Base-by-base conservation (phyloP, 2,329 filamentous ascomycete genomes). In the Chrysoporthe cubensis region DNA sequence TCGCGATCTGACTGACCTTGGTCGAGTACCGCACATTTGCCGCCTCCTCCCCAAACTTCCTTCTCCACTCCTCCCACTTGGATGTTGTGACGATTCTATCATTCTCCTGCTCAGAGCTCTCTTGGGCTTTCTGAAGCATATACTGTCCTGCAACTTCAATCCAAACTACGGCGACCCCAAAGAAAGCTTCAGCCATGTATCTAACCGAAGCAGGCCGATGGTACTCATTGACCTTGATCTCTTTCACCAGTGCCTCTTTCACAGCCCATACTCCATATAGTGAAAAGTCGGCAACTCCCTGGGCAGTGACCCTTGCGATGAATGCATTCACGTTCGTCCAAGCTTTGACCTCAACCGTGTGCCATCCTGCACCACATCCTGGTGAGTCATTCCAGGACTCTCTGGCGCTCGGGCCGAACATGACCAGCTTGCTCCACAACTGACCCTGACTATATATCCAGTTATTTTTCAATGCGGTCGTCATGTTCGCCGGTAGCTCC, bases 361-460 rank as follows among this genome's bases (percentile, higher is more conserved):
- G 54, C 71, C 71, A 73, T 2, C 69, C 72, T 4, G 69, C 68
- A 42, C 64, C 69, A 57, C 64, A 69, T 1, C 71, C 71, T 52
- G 58, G 65, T 11, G 8, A 40, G 62, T 73, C 70, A 59, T 71
- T 73, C 71, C 71, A 71, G 1, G 21, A 7, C 62, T 73, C 72
- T 43, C 69, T 46, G 16, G 58, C 54, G 54, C 64, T 66, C 6
- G 69, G 56, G 13, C 70, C 71, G 4, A 72, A 52, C 60, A 71
- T 18, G 2, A 58, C 7, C 3, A 40, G 37, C 0, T 40, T 8
- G 18, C 46, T 57, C 62, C 56, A 65, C 14, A 67, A 44, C n/a
- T 9, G 43, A 2, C 56, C 48, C 40, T 2, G 18, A 1, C 13
- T 11, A 13, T 56, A 67, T 9, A 65, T 9, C 66, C 66, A 67